Base-by-base conservation (phyloP, 106 monocot species). In the Acorus gramineus region DNA sequence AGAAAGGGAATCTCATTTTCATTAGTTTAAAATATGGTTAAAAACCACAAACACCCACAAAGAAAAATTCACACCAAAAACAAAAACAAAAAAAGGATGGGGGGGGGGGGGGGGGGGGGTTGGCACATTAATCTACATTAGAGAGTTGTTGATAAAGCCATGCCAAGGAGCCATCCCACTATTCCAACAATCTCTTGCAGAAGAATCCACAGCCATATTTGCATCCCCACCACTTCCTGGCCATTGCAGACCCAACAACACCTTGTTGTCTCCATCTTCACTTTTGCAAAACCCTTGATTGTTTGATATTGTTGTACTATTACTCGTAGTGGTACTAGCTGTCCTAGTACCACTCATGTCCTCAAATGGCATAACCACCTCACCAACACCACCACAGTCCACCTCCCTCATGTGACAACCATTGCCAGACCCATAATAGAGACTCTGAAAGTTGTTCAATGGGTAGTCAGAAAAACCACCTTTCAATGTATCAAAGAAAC, bases 81-180 rank as follows among this genome's bases (percentile, higher is more conserved):
- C n/a, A n/a, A n/a, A 28, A 28, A 28, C 28, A 28, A 28, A 28
- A 28, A 28, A 28, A 28, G 0, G 0, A 28, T n/a, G n/a, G 28
- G 28, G 28, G 28, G 28, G 28, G 28, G 28, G 28, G 28, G 55
- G 55, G 13, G 11, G 55, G 55, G 13, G 11, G 10, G 11, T 8
- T 55, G 6, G 7, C 13, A 4, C 11, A 10, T 55, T 13, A 4
- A 28, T 76, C 66, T 77, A 77, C 47, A 77, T 53, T 47, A 70
- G 47, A 53, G 77, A 77, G 48, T 57, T 77, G 71, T 71, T 66
- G 61, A 77, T 66, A 45, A 77, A 53, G 44, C 77, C 77, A 71
- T 71, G 76, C 52, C 52, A 56, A 55, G 53, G 11, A 45, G 49
- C 46, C 47, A 11, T 53, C 8, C 77, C 71, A 14, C 46, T 42